These are phyloP conservation scores for Conringia planisiliqua DNA, from an alignment of 345 rosid species.

Conservation along the genomic window DNA sequence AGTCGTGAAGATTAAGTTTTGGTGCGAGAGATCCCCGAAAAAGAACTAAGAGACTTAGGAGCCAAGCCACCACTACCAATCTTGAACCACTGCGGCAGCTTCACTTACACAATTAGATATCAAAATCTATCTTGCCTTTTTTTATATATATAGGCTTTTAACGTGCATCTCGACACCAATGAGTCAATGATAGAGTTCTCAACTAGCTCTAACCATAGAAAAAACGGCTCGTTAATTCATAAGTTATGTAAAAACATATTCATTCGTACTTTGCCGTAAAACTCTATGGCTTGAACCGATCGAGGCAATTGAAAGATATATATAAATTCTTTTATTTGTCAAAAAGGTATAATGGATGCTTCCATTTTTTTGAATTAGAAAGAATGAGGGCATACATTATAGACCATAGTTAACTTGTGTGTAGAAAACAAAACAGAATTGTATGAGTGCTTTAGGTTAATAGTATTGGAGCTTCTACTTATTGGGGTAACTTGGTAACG, in stretches of 20 bases:
- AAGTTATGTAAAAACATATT: background rate
- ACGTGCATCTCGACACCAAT: no score
- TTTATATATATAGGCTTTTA: no score
- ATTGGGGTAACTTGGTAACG: background rate
- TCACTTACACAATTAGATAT: no score
- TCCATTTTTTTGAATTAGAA: background rate
- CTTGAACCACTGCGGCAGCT: no score
- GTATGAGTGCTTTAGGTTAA: conserved; percentile 1
- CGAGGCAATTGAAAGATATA: background rate
- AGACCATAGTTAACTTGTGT: background rate
- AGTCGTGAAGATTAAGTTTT: background rate
- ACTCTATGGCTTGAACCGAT: background rate
- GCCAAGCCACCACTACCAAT: background rate
- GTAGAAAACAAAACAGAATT: background rate
- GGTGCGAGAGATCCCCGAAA: background rate
- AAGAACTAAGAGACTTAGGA: background rate
- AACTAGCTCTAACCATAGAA: no score
- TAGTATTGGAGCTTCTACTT: conserved; percentile 13
- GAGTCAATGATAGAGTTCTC: no score
- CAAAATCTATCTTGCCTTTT: no score
- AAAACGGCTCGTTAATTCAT: background rate
- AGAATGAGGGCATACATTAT: conserved; percentile 10
- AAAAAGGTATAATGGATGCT: background rate
- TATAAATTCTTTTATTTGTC: background rate
- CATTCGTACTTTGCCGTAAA: background rate